Base-by-base conservation (phyloP, 306 rosid genomes). In the Castanopsis chinensis region DNA sequence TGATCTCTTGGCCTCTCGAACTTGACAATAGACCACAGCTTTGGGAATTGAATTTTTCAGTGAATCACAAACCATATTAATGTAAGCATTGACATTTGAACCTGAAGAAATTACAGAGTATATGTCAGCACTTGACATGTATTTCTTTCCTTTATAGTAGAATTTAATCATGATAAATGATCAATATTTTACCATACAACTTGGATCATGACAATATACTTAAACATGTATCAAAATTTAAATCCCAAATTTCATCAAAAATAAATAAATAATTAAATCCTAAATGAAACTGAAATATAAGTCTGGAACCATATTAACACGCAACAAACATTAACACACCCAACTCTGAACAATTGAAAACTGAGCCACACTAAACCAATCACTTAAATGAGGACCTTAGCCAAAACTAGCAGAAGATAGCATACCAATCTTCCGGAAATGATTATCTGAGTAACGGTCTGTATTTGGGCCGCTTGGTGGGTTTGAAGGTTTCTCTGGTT, bases 1-100 rank as follows among this genome's bases (percentile, higher is more conserved):
- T 37, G 98, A 91, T 85, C 97, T 91, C 88, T 90, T 96, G 33
- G 99, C 99, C 90, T 96, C 99, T 84, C 99, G 92, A 78, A 96
- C 98, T 96, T 96, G 99, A 84, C 99, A 96, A 85, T 91, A 85
- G 71, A 96, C 99, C 71, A 96, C 98, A 27, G 99, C 98, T 91
- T 96, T 96, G 8, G 99, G 99, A 83, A 96, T 84, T 15, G 99
- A 89, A 90, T 88, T 86, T 81, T 89, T 93, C 53, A 96, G 89
- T 1, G 94, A 90, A 35, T 93, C 99, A 60, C 91, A 90, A 54
- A 96, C 96, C 99, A 96, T 93, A 59, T 64, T 81, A 76, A 95
- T 95, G 75, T 95, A 95, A 65, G 97, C 72, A 69, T n/a, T 95
- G 35, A 95, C 99, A 75, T 95, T 95, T 80, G 98, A 86, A 57